A percentile compares a stretch with the other conserved stretches of the same genome.
phyloP scores from a whole-genome alignment of 257 asterid genomes.

The Anisodus acutangulus region DNA sequence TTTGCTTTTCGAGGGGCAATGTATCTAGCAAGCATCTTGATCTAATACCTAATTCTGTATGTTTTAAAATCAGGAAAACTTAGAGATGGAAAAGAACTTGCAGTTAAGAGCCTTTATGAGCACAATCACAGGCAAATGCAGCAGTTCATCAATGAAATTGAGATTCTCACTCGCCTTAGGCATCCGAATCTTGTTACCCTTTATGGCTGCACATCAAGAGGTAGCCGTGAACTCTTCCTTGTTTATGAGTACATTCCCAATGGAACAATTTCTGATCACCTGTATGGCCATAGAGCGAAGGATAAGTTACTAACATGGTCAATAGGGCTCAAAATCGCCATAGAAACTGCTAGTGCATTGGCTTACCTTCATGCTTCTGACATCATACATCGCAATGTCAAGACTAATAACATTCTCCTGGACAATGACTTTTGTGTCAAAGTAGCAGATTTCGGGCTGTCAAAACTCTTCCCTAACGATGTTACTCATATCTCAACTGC shows the following conservation, averaged over 20 bases:
- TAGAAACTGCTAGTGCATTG: slow-evolving; percentile 36
- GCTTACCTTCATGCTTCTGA: slow-evolving; percentile 37
- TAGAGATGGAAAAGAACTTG: slow-evolving; percentile 34
- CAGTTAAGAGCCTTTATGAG: slow-evolving; percentile 34
- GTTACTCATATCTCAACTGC: slow-evolving; percentile 37
- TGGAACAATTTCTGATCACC: slow-evolving; percentile 37
- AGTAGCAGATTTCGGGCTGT: slow-evolving; percentile 39
- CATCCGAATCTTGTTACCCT: slow-evolving; percentile 34
- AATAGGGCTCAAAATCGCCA: slow-evolving; percentile 30
- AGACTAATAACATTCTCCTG: slow-evolving; percentile 35
- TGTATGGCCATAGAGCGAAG: slow-evolving; percentile 31
- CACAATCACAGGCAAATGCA: slow-evolving; percentile 30
- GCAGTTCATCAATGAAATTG: slow-evolving; percentile 35
- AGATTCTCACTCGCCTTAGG: slow-evolving; percentile 34
- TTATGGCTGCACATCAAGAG: slow-evolving; percentile 35
- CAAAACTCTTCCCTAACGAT: slow-evolving; percentile 27
- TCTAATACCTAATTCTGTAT: neutral
- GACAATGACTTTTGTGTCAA: slow-evolving; percentile 30
- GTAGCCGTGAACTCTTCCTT: slow-evolving; percentile 34
- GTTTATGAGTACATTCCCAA: slow-evolving; percentile 36
- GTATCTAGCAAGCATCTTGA: neutral
- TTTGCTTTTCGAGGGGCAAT: neutral
- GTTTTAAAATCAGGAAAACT: slow-evolving; percentile 27
- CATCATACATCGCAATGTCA: slow-evolving; percentile 38
- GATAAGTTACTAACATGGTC: slow-evolving; percentile 29